Percentiles rank a stretch among this genome's conserved stretches.
These are phyloP conservation scores for Bipolaris oryzae DNA, from an alignment of 2,329 filamentous ascomycete species.

Conservation along the genomic window DNA sequence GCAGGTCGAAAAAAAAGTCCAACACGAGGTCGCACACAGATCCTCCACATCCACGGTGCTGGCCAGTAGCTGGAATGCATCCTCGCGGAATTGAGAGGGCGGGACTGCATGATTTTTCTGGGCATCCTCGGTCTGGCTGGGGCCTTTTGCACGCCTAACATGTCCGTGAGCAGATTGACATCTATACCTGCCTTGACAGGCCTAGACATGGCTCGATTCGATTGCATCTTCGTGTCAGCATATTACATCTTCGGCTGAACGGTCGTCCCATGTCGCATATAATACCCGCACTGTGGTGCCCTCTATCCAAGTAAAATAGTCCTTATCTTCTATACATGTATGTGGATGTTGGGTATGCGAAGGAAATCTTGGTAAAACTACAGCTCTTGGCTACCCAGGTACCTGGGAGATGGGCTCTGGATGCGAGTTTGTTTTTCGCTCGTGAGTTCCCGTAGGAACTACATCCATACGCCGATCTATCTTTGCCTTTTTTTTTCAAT, in stretches of 20 bases:
- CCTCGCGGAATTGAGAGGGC: not conserved
- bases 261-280: not conserved
- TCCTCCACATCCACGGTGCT: slow-evolving; percentile 3
- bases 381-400: not conserved
- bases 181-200: slow-evolving; percentile 16
- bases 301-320: not conserved
- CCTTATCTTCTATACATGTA: not conserved
- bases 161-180: slow-evolving; percentile 1
- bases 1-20: slow-evolving; percentile 19
- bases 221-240: slow-evolving; percentile 2
- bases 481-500: too few relatives aligned
- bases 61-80: not conserved
- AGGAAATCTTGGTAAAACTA: not conserved
- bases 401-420: not conserved
- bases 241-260: not conserved
- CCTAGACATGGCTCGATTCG: slow-evolving; percentile 6
- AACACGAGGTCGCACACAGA: slow-evolving; percentile 1
- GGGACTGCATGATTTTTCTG: not conserved
- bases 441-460: too few relatives aligned
- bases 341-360: not conserved
- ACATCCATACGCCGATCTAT: too few relatives aligned
- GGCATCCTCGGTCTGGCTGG: slow-evolving; percentile 6
- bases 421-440: not conserved
- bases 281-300: not conserved
- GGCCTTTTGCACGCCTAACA: slow-evolving; percentile 1